These are phyloP conservation scores for Thraustochytrium striatum DNA, from an alignment of 352 stramenopile species.

Conservation along the genomic window DNA sequence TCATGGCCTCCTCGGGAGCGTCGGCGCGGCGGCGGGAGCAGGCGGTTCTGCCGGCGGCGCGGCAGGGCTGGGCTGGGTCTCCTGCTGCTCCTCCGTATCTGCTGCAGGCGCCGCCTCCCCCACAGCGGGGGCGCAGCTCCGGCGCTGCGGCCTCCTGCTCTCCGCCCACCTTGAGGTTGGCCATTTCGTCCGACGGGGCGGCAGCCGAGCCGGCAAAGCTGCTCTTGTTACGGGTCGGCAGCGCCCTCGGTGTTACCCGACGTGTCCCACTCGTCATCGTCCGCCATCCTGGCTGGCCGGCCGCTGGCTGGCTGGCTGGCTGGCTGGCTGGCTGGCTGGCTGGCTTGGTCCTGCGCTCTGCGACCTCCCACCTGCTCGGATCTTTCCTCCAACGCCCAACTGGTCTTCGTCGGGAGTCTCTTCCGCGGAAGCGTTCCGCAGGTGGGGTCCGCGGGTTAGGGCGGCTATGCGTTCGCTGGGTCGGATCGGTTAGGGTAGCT, in stretches of 20 bases:
- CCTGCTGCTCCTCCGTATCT: not conserved
- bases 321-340: no score
- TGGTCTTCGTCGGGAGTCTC: no score
- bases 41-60: not conserved
- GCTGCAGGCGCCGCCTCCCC: not conserved
- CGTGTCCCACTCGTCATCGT: slow-evolving; percentile 39
- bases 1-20: not conserved
- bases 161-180: not conserved
- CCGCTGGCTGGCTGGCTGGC: no score
- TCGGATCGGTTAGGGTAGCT: no score
- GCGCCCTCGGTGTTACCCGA: not conserved
- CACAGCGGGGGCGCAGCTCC: not conserved
- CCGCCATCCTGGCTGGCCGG: not conserved
- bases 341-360: no score
- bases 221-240: slow-evolving; percentile 37
- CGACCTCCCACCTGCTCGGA: no score
- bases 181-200: not conserved
- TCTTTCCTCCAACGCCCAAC: no score
- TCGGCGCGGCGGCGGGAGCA: not conserved
- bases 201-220: slow-evolving; percentile 1
- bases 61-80: not conserved
- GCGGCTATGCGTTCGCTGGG: no score
- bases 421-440: no score
- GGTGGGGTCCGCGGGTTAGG: no score
- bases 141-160: not conserved